These are phyloP conservation scores for Microascus cirrosus DNA, from an alignment of 2,329 filamentous ascomycete genomes.

Conservation along the genomic window DNA sequence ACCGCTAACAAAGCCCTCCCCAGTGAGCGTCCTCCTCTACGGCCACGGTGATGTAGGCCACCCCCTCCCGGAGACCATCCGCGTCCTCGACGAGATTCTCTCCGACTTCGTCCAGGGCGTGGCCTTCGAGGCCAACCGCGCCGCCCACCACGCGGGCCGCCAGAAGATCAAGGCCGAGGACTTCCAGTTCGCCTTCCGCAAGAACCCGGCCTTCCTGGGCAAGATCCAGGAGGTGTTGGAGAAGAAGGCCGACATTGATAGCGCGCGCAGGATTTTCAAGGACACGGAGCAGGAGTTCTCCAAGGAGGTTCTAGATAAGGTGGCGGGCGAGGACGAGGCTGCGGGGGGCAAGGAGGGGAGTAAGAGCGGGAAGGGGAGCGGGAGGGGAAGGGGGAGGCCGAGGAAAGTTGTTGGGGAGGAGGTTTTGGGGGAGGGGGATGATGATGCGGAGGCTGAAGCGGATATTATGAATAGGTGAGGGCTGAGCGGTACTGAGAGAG, in stretches of 20 bases:
- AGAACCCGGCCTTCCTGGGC: constrained; percentile 76
- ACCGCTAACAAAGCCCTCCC: background rate
- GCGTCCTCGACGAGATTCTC: constrained; percentile 85
- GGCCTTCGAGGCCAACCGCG: constrained; percentile 78
- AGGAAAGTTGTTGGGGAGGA: constrained; percentile 26
- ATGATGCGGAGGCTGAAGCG: constrained; percentile 32
- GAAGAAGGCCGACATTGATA: constrained; percentile 78
- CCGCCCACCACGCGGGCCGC: constrained; percentile 74
- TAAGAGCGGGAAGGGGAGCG: constrained; percentile 1
- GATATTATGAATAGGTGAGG: constrained; percentile 24
- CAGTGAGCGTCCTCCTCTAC: constrained; percentile 65
- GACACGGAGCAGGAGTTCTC: constrained; percentile 53
- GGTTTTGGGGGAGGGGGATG: constrained; percentile 40
- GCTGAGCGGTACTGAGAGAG: background rate
- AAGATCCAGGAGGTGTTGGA: constrained; percentile 82
- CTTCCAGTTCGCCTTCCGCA: constrained; percentile 86
- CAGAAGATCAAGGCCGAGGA: constrained; percentile 98
- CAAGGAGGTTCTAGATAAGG: constrained; percentile 24
- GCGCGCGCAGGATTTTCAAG: constrained; percentile 64
- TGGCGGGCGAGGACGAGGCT: constrained; percentile 28
- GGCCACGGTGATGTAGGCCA: constrained; percentile 69
- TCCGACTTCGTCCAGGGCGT: constrained; percentile 95
- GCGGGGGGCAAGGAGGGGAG: constrained; percentile 9
- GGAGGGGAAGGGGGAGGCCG: constrained; percentile 1
- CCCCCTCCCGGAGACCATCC: constrained; percentile 73